Conservation (phyloP, 495 filamentous ascomycete genomes). For the Podospora fimiseda region DNA sequence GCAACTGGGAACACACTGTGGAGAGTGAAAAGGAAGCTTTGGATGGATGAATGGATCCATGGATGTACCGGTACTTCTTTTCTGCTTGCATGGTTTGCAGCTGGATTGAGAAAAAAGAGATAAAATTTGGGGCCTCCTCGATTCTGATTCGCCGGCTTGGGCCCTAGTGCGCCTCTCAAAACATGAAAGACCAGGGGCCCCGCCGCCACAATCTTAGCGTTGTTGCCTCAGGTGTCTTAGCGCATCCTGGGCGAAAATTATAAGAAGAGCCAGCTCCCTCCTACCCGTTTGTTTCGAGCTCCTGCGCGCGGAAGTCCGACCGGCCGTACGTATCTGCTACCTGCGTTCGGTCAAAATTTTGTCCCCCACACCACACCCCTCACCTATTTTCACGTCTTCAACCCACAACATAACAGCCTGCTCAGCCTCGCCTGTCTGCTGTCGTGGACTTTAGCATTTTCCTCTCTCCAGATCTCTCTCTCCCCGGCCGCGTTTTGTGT, state of each 20-base stretch:
- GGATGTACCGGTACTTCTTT: slow-evolving; percentile 25
- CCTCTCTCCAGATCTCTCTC: too few species aligned
- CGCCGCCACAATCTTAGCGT: slow-evolving; percentile 26
- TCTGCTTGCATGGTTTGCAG: slow-evolving; percentile 18
- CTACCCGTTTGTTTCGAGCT: slow-evolving; percentile 35
- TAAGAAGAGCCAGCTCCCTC: slow-evolving; percentile 42
- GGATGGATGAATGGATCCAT: not conserved
- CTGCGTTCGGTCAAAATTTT: slow-evolving; percentile 31
- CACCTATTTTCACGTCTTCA: slow-evolving; percentile 11
- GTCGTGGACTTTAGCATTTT: not conserved
- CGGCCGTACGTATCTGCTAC: slow-evolving; percentile 30
- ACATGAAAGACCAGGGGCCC: slow-evolving; percentile 20
- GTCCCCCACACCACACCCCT: slow-evolving; percentile 28
- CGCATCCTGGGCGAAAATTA: slow-evolving; percentile 32
- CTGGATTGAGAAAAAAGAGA: slow-evolving; percentile 21
- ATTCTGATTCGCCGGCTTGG: slow-evolving; percentile 18
- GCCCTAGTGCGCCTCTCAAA: slow-evolving; percentile 21
- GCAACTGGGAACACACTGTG: not conserved
- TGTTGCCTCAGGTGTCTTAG: slow-evolving; percentile 24
- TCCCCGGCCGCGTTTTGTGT: not conserved
- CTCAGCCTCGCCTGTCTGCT: not conserved
- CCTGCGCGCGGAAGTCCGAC: slow-evolving; percentile 43
- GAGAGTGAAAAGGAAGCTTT: not conserved
- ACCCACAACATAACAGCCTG: not conserved
- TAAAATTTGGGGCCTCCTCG: slow-evolving; percentile 15